Conservation (phyloP, 1,139 yeast genomes). For the Pneumocystis wakefieldiae region DNA sequence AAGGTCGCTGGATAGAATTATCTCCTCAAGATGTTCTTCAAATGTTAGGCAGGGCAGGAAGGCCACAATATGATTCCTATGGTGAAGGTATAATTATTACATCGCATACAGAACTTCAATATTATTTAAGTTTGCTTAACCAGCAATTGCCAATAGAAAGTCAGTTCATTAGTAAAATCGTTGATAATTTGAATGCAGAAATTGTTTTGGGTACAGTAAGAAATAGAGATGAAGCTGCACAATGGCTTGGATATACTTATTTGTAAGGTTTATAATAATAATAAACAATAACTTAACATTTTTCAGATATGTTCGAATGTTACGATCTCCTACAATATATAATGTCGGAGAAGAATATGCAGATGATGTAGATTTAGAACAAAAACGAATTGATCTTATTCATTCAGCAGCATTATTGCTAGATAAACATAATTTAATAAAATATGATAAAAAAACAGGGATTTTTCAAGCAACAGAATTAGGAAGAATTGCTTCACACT, state of each 20-base stretch:
- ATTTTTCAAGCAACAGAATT: slow-evolving; percentile 47
- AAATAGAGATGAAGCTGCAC: slow-evolving; percentile 48
- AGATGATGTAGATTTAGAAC: slow-evolving; percentile 33
- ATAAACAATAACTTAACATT: neutral
- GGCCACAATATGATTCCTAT: slow-evolving; percentile 81
- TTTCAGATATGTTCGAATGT: slow-evolving; percentile 50
- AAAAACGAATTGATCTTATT: slow-evolving; percentile 49
- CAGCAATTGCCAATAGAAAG: slow-evolving; percentile 90
- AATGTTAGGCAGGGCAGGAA: slow-evolving; percentile 92
- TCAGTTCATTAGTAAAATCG: slow-evolving; percentile 54
- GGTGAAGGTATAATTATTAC: slow-evolving; percentile 95
- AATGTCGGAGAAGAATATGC: slow-evolving; percentile 57
- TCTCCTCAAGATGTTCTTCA: slow-evolving; percentile 90
- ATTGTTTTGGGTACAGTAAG: slow-evolving; percentile 57
- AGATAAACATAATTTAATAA: slow-evolving; percentile 35
- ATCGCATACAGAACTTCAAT: slow-evolving; percentile 68
- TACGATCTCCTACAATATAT: slow-evolving; percentile 54
- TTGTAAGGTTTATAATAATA: slow-evolving; percentile 21
- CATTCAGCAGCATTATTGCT: slow-evolving; percentile 62
- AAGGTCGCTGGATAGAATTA: slow-evolving; percentile 74
- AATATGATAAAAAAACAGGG: slow-evolving; percentile 42
- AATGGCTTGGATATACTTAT: slow-evolving; percentile 72
- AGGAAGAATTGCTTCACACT: slow-evolving; percentile 77
- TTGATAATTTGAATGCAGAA: slow-evolving; percentile 77
- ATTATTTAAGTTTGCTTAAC: slow-evolving; percentile 73